A percentile compares a stretch with the other conserved stretches of the same genome.
These are phyloP conservation scores for Talaromyces sp. DNA, from an alignment of 2,329 filamentous ascomycete species.

Conservation along the genomic window DNA sequence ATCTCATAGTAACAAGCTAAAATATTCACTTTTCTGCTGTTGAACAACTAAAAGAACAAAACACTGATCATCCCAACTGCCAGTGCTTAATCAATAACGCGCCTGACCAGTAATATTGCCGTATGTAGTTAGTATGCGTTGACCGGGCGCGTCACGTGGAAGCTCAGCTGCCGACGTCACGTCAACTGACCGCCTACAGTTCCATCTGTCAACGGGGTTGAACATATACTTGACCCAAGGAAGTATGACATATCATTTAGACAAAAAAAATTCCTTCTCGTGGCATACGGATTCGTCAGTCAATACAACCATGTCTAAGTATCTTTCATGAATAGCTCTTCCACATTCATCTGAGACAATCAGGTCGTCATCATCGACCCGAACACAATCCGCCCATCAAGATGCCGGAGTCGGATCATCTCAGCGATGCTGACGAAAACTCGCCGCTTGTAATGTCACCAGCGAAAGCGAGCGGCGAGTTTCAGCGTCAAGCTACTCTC, in stretches of 20 bases:
- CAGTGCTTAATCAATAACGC: not conserved
- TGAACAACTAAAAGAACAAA: not conserved
- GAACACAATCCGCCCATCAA: not conserved
- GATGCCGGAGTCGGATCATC: conserved; percentile 15
- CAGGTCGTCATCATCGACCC: not conserved
- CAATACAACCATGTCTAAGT: not conserved
- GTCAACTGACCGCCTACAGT: not conserved
- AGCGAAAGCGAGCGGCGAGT: conserved; percentile 18
- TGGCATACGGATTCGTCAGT: not conserved
- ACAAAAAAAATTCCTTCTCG: not conserved
- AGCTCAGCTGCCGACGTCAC: not conserved
- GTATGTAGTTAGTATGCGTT: not conserved
- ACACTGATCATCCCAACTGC: not conserved
- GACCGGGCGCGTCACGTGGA: not conserved
- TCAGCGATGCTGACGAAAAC: conserved; percentile 23
- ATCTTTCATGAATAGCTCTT: not conserved
- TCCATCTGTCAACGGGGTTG: not conserved
- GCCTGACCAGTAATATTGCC: not conserved
- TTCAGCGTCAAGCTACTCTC: conserved; percentile 11
- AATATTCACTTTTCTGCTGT: not conserved
- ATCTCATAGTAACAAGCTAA: not conserved
- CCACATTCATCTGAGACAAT: not conserved
- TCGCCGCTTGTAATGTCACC: conserved; percentile 32
- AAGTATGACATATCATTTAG: not conserved
- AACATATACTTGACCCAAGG: not conserved